Base-by-base conservation (phyloP, 768 basidiomycete genomes). In the Strobilomyces confusus region DNA sequence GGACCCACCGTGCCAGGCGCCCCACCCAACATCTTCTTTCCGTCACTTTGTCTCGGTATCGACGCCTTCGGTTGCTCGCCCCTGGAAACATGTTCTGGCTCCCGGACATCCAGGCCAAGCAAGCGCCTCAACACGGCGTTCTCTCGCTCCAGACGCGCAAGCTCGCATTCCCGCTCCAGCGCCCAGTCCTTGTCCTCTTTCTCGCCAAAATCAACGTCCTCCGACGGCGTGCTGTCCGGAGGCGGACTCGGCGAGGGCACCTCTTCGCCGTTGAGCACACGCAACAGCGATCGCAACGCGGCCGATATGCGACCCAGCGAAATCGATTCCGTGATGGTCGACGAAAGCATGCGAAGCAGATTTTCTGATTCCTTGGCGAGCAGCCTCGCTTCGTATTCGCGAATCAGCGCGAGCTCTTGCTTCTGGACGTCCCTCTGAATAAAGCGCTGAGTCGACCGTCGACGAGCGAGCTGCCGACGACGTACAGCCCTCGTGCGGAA, bases 401-500 rank as follows among this genome's bases (percentile, higher is more conserved):
- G 86, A 51, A 94, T 87, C 37, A 97, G 73, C 0, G 91, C 80
- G 11, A 98, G 80, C 67, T 98, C 94, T 62, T 89, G 89, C 69
- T 92, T 87, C 71, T 98, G 95, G 0, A 95, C 87, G 54, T 94
- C 89, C 75, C 91, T 84, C 94, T 98, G 63, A 29, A 52, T 17
- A 15, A 44, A 15, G 14, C 36, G n/a, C 15, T 26, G 15, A 30
- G 47, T 26, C 30, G 23, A 23, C 14, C 33, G 33, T 29, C 9
- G 46, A 25, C 20, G 40, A 48, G 44, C 15, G 19, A 40, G 51
- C 30, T 44, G 19, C 25, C 20, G 20, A 40, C 51, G 45, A 82
- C 91, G 54, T 69, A 98, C 95, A 30, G 97, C 95, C 44, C 91
- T 83, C 53, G 84, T 88, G 52, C 97, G 80, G 72, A 99, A 99